Conservation (phyloP, 1,139 yeast species). For the Candida mesenterica region DNA sequence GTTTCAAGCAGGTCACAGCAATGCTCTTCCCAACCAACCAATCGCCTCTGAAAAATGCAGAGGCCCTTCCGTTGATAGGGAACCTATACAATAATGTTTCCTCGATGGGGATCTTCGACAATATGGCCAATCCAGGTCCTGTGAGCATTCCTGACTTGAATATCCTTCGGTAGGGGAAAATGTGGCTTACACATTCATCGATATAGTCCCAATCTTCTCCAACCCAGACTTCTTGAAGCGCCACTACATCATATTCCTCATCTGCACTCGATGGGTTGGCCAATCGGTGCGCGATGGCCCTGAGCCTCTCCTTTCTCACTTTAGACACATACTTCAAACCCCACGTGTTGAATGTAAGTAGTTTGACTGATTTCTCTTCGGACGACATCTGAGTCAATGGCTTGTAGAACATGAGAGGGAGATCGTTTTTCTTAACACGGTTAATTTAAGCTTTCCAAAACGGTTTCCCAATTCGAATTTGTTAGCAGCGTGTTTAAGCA, state of each 20-base stretch:
- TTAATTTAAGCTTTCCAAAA: too few species aligned
- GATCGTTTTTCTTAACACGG: too few species aligned
- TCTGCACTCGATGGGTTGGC: constrained; percentile 36
- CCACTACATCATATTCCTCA: constrained; percentile 73
- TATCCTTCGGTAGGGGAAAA: constrained; percentile 64
- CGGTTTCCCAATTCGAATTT: too few species aligned
- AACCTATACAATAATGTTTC: constrained; percentile 77
- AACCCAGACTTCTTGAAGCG: constrained; percentile 93
- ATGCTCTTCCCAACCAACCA: constrained; percentile 96
- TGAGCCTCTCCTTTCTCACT: constrained; percentile 58
- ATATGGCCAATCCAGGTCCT: constrained; percentile 89
- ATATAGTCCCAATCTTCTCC: constrained; percentile 76
- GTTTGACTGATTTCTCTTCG: constrained; percentile 26
- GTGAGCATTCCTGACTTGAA: constrained; percentile 82
- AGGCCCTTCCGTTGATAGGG: constrained; percentile 91
- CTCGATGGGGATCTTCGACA: constrained; percentile 81
- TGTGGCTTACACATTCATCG: constrained; percentile 38
- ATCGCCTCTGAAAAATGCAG: constrained; percentile 93
- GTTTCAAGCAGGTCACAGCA: constrained; percentile 68
- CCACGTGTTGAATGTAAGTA: constrained; percentile 80
- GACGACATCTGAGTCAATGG: constrained; percentile 1
- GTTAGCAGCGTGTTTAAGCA: too few species aligned
- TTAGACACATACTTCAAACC: constrained; percentile 84
- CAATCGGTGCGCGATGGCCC: constrained; percentile 70
- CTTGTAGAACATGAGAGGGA: neutral